Conservation (phyloP, 345 rosid genomes). For the Carallia brachiata region DNA sequence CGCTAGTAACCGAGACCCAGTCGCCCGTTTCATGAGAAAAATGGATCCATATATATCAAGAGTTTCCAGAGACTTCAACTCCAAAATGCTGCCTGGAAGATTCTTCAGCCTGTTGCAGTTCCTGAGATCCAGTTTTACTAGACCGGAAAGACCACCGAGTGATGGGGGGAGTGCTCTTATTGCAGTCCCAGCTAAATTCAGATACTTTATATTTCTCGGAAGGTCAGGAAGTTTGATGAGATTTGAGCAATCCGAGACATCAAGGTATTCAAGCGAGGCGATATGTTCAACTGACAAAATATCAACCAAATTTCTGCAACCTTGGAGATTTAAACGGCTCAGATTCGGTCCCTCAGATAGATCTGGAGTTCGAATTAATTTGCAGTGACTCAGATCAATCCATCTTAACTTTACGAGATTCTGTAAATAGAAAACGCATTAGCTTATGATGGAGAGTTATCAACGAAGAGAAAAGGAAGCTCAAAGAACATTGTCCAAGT, state of each 20-base stretch:
- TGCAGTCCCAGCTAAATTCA: not conserved
- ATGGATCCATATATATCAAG: conserved; percentile 1
- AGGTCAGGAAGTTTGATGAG: not conserved
- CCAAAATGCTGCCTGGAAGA: not conserved
- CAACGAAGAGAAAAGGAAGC: not conserved
- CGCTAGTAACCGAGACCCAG: too few species aligned
- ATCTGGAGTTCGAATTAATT: not conserved
- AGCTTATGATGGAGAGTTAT: not conserved
- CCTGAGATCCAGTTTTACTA: not conserved
- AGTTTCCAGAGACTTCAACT: not conserved
- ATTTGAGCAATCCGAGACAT: not conserved
- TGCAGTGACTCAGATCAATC: not conserved
- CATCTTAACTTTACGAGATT: not conserved
- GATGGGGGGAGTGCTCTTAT: not conserved
- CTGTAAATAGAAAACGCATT: not conserved
- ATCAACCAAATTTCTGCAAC: conserved; percentile 1
- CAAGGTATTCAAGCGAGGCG: not conserved
- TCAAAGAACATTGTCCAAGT: not conserved
- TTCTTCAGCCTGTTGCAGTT: not conserved
- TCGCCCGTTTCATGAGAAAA: not conserved
- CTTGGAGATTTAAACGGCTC: not conserved
- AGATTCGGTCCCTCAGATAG: not conserved
- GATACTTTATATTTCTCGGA: not conserved
- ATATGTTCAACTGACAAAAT: not conserved
- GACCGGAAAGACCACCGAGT: not conserved